Evolutionary conservation across 805 yeast species (phyloP).

Genomic region (Babjeviella inositovora): DNA sequence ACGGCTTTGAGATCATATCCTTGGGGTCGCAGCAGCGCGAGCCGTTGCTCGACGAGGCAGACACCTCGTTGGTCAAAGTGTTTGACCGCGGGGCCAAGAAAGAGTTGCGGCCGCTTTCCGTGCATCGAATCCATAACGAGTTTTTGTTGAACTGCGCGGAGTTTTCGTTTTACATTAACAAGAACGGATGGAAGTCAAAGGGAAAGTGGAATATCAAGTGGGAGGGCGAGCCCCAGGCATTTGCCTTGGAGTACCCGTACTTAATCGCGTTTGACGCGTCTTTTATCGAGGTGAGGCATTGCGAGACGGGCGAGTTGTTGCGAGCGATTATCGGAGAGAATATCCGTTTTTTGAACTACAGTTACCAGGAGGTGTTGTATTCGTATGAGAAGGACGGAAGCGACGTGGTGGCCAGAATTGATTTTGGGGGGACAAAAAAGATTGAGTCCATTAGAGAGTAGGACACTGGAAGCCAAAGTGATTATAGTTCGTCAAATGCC

Average conservation of each 20-base stretch:
- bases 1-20: constrained; percentile 91
- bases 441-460: too few species aligned
- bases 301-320: constrained; percentile 72
- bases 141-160: constrained; percentile 82
- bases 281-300: constrained; percentile 85
- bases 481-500: too few species aligned
- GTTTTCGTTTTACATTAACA: constrained; percentile 86
- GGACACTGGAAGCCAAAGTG: too few species aligned
- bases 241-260: constrained; percentile 91
- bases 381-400: constrained; percentile 88
- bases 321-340: constrained; percentile 89
- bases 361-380: constrained; percentile 85
- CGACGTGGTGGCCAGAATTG: constrained; percentile 84
- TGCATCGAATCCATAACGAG: constrained; percentile 79
- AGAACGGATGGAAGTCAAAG: constrained; percentile 92
- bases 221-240: constrained; percentile 92
- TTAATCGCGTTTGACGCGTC: constrained; percentile 78
- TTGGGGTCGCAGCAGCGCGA: constrained; percentile 75
- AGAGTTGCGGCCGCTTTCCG: constrained; percentile 73
- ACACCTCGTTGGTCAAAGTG: constrained; percentile 91
- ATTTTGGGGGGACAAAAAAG: constrained; percentile 79
- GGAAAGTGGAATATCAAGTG: constrained; percentile 90
- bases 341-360: constrained; percentile 75
- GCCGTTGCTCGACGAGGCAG: constrained; percentile 92
- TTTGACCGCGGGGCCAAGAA: constrained; percentile 63